Evolutionary conservation across 148 eudicot genomes (phyloP).

Genomic region (Vaccinium darrowii): DNA sequence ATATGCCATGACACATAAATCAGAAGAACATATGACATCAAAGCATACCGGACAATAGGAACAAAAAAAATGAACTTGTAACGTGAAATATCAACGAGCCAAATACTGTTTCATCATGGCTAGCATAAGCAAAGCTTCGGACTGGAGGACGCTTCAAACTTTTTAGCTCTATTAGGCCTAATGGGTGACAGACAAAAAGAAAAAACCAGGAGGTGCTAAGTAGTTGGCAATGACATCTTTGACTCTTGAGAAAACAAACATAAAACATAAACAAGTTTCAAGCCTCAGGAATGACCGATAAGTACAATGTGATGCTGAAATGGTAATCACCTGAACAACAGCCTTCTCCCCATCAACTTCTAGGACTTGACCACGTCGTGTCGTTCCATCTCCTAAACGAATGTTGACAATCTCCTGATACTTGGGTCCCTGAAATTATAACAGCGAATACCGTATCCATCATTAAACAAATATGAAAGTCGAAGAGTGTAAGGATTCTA

Average conservation of each 20-base stretch:
- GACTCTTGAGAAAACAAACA: background rate
- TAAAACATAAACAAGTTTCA: background rate
- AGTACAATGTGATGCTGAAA: background rate
- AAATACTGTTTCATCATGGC: background rate
- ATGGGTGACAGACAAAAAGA: background rate
- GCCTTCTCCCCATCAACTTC: constrained; percentile 99
- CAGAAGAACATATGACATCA: background rate
- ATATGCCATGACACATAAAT: background rate
- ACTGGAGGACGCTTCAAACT: background rate
- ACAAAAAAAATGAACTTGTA: background rate
- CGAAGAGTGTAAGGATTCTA: background rate
- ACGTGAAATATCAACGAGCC: background rate
- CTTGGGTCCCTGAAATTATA: constrained; percentile 81
- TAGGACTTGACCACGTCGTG: constrained; percentile 94
- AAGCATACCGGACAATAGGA: background rate
- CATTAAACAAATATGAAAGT: background rate
- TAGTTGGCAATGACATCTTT: background rate
- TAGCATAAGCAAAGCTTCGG: background rate
- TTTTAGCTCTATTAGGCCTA: background rate
- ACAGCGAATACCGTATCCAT: background rate
- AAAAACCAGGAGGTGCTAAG: background rate
- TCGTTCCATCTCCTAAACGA: constrained; percentile 95
- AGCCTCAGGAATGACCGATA: background rate
- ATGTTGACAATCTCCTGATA: constrained; percentile 96
- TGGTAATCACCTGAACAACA: constrained; percentile 80